These are phyloP conservation scores for Canavalia gladiata DNA, from an alignment of 306 rosid genomes.

Conservation along the genomic window DNA sequence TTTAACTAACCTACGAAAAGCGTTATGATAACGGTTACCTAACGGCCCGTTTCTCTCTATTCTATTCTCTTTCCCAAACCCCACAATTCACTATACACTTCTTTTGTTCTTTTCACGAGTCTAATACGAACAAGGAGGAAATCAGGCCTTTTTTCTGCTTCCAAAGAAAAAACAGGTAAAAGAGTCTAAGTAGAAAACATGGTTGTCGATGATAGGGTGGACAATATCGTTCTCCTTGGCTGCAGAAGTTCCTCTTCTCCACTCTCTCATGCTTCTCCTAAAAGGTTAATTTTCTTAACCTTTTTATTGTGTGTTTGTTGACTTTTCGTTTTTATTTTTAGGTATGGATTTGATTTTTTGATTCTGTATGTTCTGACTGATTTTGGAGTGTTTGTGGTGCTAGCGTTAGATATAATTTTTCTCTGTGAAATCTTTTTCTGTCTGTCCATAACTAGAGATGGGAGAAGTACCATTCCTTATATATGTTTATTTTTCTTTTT, in stretches of 20 bases:
- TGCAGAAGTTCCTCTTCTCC: conserved; percentile 63
- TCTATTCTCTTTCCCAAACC: background rate
- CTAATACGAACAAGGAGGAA: background rate
- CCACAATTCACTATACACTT: background rate
- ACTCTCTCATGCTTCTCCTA: conserved; percentile 71
- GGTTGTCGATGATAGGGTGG: conserved; percentile 59
- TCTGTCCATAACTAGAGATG: too few species aligned
- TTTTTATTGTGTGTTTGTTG: background rate
- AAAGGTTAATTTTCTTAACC: conserved; percentile 53
- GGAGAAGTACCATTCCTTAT: too few species aligned
- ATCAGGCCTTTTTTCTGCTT: background rate
- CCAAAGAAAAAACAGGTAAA: background rate
- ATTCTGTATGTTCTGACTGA: too few species aligned
- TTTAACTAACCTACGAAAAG: background rate
- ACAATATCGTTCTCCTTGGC: conserved; percentile 61
- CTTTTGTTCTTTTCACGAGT: conserved; percentile 20
- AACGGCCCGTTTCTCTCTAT: background rate
- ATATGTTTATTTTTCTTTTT: too few species aligned
- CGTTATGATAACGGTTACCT: background rate
- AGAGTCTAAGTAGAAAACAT: conserved; percentile 40
- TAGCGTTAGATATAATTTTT: too few species aligned
- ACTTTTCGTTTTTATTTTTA: too few species aligned
- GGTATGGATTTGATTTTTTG: too few species aligned
- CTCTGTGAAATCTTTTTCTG: too few species aligned
- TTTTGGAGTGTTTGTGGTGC: too few species aligned